phyloP scores from a whole-genome alignment of 1,139 yeast species.

The Protomyces inundatus region DNA sequence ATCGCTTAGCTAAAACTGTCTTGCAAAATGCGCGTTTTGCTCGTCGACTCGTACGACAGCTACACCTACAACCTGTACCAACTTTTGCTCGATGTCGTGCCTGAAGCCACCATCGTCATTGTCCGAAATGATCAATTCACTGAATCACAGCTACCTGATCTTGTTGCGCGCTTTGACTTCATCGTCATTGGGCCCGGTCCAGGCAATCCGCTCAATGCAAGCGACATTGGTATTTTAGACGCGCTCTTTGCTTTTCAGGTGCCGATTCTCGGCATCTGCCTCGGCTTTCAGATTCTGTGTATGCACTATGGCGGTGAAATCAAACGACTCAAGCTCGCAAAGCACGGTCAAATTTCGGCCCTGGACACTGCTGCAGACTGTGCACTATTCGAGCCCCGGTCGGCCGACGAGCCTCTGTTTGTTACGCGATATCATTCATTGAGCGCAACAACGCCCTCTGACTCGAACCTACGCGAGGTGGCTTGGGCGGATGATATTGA shows the following conservation, averaged over 20 bases:
- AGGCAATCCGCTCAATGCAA: conserved; percentile 64
- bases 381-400: conserved; percentile 69
- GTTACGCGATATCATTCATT: conserved; percentile 89
- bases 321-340: conserved; percentile 51
- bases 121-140: conserved; percentile 69
- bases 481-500: conserved; percentile 31
- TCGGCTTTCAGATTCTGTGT: conserved; percentile 86
- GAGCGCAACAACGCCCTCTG: conserved; percentile 45
- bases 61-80: conserved; percentile 77
- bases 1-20: too few species aligned
- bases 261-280: conserved; percentile 85
- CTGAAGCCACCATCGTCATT: conserved; percentile 53
- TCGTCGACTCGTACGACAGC: conserved; percentile 91
- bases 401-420: conserved; percentile 36
- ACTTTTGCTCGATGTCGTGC: conserved; percentile 50
- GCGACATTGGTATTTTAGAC: conserved; percentile 74
- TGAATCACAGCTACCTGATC: conserved; percentile 42
- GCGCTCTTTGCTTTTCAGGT: conserved; percentile 46
- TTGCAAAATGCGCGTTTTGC: conserved; percentile 40
- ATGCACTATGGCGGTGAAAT: conserved; percentile 58
- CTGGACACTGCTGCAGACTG: conserved; percentile 50
- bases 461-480: conserved; percentile 29
- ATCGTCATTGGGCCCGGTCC: conserved; percentile 96
- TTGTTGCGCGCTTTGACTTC: conserved; percentile 56
- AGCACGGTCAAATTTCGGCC: conserved; percentile 79